Base-by-base conservation (phyloP, 768 basidiomycete genomes). In the Lactarius psammicola region DNA sequence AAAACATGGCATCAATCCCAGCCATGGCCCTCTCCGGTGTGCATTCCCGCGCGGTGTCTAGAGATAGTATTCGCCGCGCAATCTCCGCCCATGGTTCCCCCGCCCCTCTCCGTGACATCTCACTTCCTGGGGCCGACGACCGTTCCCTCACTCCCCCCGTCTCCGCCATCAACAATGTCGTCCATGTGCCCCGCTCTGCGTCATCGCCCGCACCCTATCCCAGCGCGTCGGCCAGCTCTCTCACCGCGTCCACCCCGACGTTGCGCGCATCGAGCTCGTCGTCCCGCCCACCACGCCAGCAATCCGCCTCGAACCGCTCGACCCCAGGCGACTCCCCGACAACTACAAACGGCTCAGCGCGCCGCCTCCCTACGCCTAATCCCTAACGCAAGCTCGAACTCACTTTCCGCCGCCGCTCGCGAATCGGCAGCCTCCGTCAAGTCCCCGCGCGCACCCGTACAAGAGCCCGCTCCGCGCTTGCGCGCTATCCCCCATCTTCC, bases 401-500 rank as follows among this genome's bases (percentile, higher is more conserved):
- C 69, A 13, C 69, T 70, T 26, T 57, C 67, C 20, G 67, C 54
- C n/a, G 38, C 63, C 6, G 76, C 75, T 40, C 77, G 77, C 0
- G 61, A 64, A 20, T 64, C 53, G 4, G 23, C 26, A 6, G 49
- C 49, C 18, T 5, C 68, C 17, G 18, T 38, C 28, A 74, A 71
- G 20, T 40, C 55, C 1, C 36, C 67, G 2, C 44, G 59, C 13
- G 36, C 44, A 1, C 40, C 65, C 2, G 28, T 23, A 26, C 31
- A 26, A 3, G 66, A 62, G n/a, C 65, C 75, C 18, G 70, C 77
- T 64, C 79, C 73, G 33, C 80, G 78, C 44, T 69, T 76, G n/a
- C 79, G 83, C 15, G 75, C 76, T 23, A 83, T 76, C 6, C 89
- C 90, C 2, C 82, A 82, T 26, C 73, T 91, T n/a, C 13, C 86